Base-by-base conservation (phyloP, 257 asterid species). In the Ophiorrhiza pumila region DNA sequence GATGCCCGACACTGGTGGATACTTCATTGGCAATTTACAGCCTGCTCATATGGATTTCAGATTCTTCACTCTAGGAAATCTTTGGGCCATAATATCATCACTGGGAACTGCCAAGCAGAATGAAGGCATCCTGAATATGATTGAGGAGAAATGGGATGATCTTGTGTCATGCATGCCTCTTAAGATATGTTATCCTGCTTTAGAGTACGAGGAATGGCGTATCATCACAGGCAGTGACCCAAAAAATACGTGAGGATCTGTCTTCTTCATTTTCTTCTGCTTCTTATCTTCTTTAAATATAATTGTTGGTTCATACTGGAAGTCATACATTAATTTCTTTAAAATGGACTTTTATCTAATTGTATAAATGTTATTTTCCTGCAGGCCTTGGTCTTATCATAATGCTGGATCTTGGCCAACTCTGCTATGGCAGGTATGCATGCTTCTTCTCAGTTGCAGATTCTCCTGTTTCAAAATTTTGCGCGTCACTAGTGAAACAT, bases 41-140 rank as follows among this genome's bases (percentile, higher is more conserved):
- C 87, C 87, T 53, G 85, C 87, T 64, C 87, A 83, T 60, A 80
- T 83, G 87, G 87, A 83, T 71, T 80, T 83, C 64, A 74, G 87
- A 66, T 83, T 83, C 74, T 83, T 83, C 71, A 68, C 83, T 10
- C 79, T 80, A 13, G 87, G 87, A 80, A 83, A 83, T 47, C 69
- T 83, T 32, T 83, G 87, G 85, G 78, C 83, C 73, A 75, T 83
- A 59, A 71, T 77, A 56, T 83, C 87, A 45, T 80, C 87, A 23
- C 50, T 83, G 57, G 85, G 87, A 66, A 71, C 77, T 25, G 67
- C 72, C 2, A 59, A 37, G 41, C 87, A 80, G 76, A 77, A 69
- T 72, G 85, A 80, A 29, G 77, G 78, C 60, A 77, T 83, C 74
- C 35, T 83, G 61, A 80, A 80, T 70, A 63, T 80, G 78, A 63